A percentile compares a stretch with the other conserved stretches of the same genome.
Conservation (phyloP, 805 yeast genomes). For the Lachancea sp. region DNA sequence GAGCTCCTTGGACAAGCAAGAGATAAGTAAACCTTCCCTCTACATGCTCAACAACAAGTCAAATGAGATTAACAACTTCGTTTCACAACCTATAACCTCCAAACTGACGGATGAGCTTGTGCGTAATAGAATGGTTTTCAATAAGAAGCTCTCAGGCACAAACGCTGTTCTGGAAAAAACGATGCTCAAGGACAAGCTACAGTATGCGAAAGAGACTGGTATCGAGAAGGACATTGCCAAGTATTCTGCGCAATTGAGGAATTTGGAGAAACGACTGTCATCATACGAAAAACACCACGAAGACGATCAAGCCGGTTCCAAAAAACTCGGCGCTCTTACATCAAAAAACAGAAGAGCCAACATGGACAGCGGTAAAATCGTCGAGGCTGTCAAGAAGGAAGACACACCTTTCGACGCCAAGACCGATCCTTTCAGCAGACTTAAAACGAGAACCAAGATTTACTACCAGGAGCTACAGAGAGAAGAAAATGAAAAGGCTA, state of each 20-base stretch:
- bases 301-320: slow-evolving; percentile 36
- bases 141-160: slow-evolving; percentile 52
- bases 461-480: slow-evolving; percentile 57
- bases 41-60: slow-evolving; percentile 61
- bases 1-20: slow-evolving; percentile 52
- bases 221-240: slow-evolving; percentile 40
- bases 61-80: slow-evolving; percentile 55
- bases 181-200: slow-evolving; percentile 62
- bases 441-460: slow-evolving; percentile 79
- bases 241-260: slow-evolving; percentile 43
- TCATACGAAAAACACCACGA: slow-evolving; percentile 35
- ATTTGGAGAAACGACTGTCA: slow-evolving; percentile 35
- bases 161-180: slow-evolving; percentile 74
- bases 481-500: slow-evolving; percentile 54
- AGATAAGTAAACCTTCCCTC: slow-evolving; percentile 44
- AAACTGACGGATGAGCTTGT: slow-evolving; percentile 75
- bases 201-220: slow-evolving; percentile 60
- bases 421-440: slow-evolving; percentile 82
- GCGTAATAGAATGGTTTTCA: slow-evolving; percentile 57
- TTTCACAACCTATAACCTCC: slow-evolving; percentile 60
- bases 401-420: slow-evolving; percentile 41
- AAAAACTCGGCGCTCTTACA: slow-evolving; percentile 62
- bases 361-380: slow-evolving; percentile 67
- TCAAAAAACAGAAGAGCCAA: slow-evolving; percentile 81
- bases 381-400: slow-evolving; percentile 62